Percentiles rank a stretch among this genome's conserved stretches.
Conservation (phyloP, 768 basidiomycete genomes). For the Amanita jacksonii region DNA sequence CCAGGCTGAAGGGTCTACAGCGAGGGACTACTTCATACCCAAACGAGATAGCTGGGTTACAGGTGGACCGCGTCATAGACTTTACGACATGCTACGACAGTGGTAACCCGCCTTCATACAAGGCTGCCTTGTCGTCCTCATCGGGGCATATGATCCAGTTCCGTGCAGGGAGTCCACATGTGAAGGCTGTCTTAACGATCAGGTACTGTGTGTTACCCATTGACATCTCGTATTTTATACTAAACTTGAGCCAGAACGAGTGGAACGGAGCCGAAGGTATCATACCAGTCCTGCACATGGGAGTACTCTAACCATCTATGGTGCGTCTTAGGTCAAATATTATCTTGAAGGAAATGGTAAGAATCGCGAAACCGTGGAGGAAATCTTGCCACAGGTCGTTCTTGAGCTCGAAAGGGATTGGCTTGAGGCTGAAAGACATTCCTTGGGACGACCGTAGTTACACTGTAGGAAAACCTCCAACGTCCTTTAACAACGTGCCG, state of each 20-base stretch:
- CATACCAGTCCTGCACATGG: not conserved
- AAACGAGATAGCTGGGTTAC: slow-evolving; percentile 45
- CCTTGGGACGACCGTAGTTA: slow-evolving; percentile 4
- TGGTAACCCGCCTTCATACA: slow-evolving; percentile 53
- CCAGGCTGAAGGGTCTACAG: not conserved
- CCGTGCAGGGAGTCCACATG: slow-evolving; percentile 36
- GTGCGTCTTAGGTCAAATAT: slow-evolving; percentile 60
- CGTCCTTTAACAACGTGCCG: not conserved
- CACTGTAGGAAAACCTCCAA: no score
- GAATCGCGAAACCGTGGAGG: slow-evolving; percentile 35
- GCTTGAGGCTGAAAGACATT: slow-evolving; percentile 51
- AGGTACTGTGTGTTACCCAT: slow-evolving; percentile 30
- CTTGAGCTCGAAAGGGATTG: slow-evolving; percentile 53
- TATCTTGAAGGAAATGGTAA: slow-evolving; percentile 75
- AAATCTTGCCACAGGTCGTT: slow-evolving; percentile 45
- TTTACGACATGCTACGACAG: slow-evolving; percentile 74
- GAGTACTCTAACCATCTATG: not conserved
- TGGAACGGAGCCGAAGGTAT: slow-evolving; percentile 88
- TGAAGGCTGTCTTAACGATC: slow-evolving; percentile 57
- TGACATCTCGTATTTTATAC: not conserved
- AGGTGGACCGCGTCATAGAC: slow-evolving; percentile 59
- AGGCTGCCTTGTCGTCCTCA: slow-evolving; percentile 58
- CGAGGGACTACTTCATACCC: slow-evolving; percentile 37
- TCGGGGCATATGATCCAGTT: slow-evolving; percentile 86
- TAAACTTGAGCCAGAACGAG: slow-evolving; percentile 48